A percentile compares a stretch with the other conserved stretches of the same genome.
These are phyloP conservation scores for Prunus persica DNA, from an alignment of 306 rosid species.

Conservation along the genomic window Prunus_persica_NCBIv2 NC_034014.1:1774501-1775000, in stretches of 20 bases:
- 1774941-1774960: constrained; percentile 16
- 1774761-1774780: constrained; percentile 16
- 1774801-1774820: constrained; percentile 74
- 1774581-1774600: constrained; percentile 35
- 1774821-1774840: constrained; percentile 70
- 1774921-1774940: constrained; percentile 59
- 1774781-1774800: constrained; percentile 10
- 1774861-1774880: constrained; percentile 87
- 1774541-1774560: constrained; percentile 40
- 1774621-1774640: constrained; percentile 33
- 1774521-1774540: constrained; percentile 36
- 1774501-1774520: constrained; percentile 58
- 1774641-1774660: constrained; percentile 38
- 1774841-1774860: constrained; percentile 90
- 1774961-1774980: constrained; percentile 5
- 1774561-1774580: constrained; percentile 47
- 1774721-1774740: neutral
- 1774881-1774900: constrained; percentile 75
- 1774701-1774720: constrained; percentile 53
- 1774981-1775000: constrained; percentile 11
- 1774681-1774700: constrained; percentile 59
- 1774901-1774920: constrained; percentile 93
- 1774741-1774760: neutral
- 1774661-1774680: constrained; percentile 54
- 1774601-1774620: constrained; percentile 30